Base-by-base conservation (phyloP, 2,329 filamentous ascomycete species). In the Penicillium sp. region DNA sequence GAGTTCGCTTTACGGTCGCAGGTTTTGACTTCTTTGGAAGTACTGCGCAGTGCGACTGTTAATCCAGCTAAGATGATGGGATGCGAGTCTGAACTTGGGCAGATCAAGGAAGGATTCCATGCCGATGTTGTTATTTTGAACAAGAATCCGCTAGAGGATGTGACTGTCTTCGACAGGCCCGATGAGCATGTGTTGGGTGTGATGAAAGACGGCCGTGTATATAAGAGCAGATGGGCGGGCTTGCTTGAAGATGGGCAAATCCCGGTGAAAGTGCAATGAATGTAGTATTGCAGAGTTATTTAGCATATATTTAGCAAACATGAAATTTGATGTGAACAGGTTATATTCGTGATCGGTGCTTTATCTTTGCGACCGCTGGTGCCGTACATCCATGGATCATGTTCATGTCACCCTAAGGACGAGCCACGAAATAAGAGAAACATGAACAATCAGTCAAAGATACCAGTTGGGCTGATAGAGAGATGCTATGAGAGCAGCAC, bases 51-150 rank as follows among this genome's bases (percentile, higher is more conserved):
- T 47, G 79, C 79, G 1, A 83, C 80, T 1, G 66, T 83, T n/a
- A 82, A 81, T 56, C 72, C 79, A 1, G 82, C 82, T 1, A 72
- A 68, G 53, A 77, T 81, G 71, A 65, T 83, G 53, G 61, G 75
- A 3, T 73, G 77, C 57, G 77, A 78, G 27, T 67, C 74, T 3
- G 72, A 69, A 40, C 64, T 84, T 22, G 82, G 82, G 0, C 76
- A 81, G 59, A 66, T 84, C 5, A 77, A 77, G 58, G 66, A 70
- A 11, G 81, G 80, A 0, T 82, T 77, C 53, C 67, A 72, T 4
- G 82, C 81, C 0, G 82, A 85, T 63, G 40, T 85, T 40, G 56
- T 84, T 36, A 69, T 84, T 4, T 56, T 83, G 46, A 77, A 77
- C 34, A 62, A 67, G 50, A 83, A 83, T 59, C 83, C 82, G 3